phyloP scores from a whole-genome alignment of 495 filamentous ascomycete species.

The Hypoxylon subgilvum region DNA sequence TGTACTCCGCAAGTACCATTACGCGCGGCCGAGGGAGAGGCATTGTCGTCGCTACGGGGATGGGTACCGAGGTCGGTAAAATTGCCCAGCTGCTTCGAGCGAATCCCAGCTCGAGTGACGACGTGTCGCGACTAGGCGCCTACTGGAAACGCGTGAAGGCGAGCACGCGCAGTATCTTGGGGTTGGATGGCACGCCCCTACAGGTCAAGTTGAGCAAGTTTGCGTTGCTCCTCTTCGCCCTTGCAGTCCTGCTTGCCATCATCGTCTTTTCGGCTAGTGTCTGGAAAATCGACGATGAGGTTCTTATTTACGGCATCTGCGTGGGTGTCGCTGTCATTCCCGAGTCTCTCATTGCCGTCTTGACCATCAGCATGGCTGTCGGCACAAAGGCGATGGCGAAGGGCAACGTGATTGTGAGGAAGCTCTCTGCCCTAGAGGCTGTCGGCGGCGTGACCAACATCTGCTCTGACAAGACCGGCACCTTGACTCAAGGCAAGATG shows the following conservation, averaged over 20 bases:
- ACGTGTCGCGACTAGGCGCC: slow-evolving; percentile 37
- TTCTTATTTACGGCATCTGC: slow-evolving; percentile 70
- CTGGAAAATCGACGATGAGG: slow-evolving; percentile 64
- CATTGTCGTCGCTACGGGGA: slow-evolving; percentile 73
- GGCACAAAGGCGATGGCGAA: slow-evolving; percentile 75
- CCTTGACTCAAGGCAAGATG: slow-evolving; percentile 67
- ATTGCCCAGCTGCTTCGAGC: slow-evolving; percentile 69
- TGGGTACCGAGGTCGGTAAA: slow-evolving; percentile 73
- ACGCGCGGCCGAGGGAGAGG: slow-evolving; percentile 73
- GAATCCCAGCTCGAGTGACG: slow-evolving; percentile 43
- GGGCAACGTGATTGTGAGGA: slow-evolving; percentile 71
- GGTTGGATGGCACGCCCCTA: slow-evolving; percentile 71
- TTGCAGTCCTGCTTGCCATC: slow-evolving; percentile 73
- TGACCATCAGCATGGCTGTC: slow-evolving; percentile 78
- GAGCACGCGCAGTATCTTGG: slow-evolving; percentile 59
- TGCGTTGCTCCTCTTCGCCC: slow-evolving; percentile 69
- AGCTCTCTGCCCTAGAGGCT: slow-evolving; percentile 68
- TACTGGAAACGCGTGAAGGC: slow-evolving; percentile 44
- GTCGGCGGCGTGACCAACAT: slow-evolving; percentile 65
- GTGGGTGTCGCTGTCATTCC: slow-evolving; percentile 77
- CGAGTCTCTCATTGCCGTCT: slow-evolving; percentile 74
- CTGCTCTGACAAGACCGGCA: slow-evolving; percentile 70
- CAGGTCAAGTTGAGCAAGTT: slow-evolving; percentile 73
- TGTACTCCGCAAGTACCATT: slow-evolving; percentile 73
- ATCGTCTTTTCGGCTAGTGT: slow-evolving; percentile 69